These are phyloP conservation scores for Cytospora mali DNA, from an alignment of 2,329 filamentous ascomycete genomes.

Conservation along the genomic window DNA sequence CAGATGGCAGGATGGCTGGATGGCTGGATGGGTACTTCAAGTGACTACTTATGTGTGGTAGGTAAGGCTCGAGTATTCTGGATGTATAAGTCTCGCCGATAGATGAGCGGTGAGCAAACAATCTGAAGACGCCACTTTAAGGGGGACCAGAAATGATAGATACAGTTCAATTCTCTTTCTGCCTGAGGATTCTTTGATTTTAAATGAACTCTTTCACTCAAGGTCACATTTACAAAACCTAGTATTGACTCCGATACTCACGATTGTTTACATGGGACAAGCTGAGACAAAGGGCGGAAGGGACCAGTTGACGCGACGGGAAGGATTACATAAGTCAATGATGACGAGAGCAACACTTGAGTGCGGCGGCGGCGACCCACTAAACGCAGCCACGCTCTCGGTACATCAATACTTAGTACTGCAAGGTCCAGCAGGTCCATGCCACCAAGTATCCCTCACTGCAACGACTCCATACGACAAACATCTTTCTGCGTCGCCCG, in stretches of 20 bases:
- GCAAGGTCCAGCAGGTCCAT: neutral
- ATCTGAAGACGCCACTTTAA: neutral
- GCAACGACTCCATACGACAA: neutral
- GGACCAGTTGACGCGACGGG: neutral
- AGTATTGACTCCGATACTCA: neutral
- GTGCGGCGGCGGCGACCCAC: neutral
- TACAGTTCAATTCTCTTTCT: neutral
- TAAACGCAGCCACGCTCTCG: neutral
- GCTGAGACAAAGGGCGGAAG: neutral
- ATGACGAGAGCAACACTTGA: neutral
- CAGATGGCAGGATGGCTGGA: neutral
- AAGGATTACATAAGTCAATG: constrained; percentile 10
- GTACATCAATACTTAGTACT: neutral
- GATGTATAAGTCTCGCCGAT: neutral
- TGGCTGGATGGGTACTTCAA: neutral
- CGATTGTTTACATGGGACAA: neutral
- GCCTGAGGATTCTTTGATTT: neutral
- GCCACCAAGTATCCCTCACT: neutral
- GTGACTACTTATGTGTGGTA: no score
- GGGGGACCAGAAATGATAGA: neutral
- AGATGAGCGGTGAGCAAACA: neutral
- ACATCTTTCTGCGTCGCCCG: neutral
- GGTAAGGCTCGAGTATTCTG: no score
- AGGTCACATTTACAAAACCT: neutral
- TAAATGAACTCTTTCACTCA: neutral